Percentiles rank a stretch among this genome's conserved stretches.
These are phyloP conservation scores for Talaromyces verruculosus DNA, from an alignment of 2,329 filamentous ascomycete genomes.

Conservation along the genomic window DNA sequence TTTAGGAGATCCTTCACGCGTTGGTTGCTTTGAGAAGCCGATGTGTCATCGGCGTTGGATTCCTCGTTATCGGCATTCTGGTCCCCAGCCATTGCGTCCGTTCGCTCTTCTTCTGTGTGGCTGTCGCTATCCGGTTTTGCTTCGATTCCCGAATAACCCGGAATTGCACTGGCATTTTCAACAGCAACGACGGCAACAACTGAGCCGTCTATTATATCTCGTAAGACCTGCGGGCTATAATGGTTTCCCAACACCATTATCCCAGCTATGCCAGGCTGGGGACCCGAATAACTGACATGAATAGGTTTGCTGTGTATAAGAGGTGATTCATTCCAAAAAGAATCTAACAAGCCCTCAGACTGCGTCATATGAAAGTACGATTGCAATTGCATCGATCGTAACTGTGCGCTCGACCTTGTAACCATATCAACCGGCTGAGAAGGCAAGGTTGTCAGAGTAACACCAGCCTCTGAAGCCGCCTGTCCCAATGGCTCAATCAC, in stretches of 20 bases:
- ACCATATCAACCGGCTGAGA: slow-evolving; percentile 48
- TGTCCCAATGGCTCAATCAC: slow-evolving; percentile 45
- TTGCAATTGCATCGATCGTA: slow-evolving; percentile 60
- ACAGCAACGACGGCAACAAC: slow-evolving; percentile 55
- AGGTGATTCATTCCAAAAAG: slow-evolving; percentile 49
- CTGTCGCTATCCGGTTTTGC: slow-evolving; percentile 5
- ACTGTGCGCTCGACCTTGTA: slow-evolving; percentile 51
- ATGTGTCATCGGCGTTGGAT: slow-evolving; percentile 25
- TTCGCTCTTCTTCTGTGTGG: slow-evolving; percentile 18
- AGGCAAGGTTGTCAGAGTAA: slow-evolving; percentile 48
- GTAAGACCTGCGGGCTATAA: slow-evolving; percentile 49
- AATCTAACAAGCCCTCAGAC: slow-evolving; percentile 29
- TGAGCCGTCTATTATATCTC: slow-evolving; percentile 54
- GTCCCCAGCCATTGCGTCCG: background rate
- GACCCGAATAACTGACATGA: slow-evolving; percentile 51
- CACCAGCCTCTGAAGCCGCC: slow-evolving; percentile 38
- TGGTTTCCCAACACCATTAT: slow-evolving; percentile 55
- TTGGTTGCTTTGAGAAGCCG: slow-evolving; percentile 24
- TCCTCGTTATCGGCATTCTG: slow-evolving; percentile 16
- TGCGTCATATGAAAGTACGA: slow-evolving; percentile 58
- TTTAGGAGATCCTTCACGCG: slow-evolving; percentile 19
- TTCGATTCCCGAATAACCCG: slow-evolving; percentile 20
- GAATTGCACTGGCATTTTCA: slow-evolving; percentile 41
- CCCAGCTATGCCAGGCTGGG: slow-evolving; percentile 48
- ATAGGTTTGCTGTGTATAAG: slow-evolving; percentile 50